Base-by-base conservation (phyloP, 352 stramenopile genomes). In the Thalassiosira delicatula region DNA sequence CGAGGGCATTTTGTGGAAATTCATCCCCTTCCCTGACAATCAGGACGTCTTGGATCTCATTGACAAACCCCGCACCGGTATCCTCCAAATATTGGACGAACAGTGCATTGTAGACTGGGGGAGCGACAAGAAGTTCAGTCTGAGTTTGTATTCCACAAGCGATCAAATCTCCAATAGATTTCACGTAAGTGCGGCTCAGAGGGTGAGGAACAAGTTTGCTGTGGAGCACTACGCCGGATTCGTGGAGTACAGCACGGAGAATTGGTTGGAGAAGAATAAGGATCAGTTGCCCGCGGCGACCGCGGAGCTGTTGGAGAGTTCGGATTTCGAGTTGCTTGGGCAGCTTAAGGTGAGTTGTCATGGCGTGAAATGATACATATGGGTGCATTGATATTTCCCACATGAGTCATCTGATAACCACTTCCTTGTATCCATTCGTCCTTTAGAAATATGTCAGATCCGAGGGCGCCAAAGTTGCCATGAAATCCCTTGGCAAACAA, bases 241-340 rank as follows among this genome's bases (percentile, higher is more conserved):
- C 30, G 96, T 99, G n/a, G 85, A 93, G 76, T 99, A 99, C 84
- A 90, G 94, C 54, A 95, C 93, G 19, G 96, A 97, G 51, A 94
- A 95, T 12, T 99, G 98, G 82, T 94, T 97, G 23, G 96, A 98
- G 65, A 99, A 98, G 90, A 99, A 98, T 83, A 96, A 96, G 81
- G 96, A 98, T 83, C 88, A 96, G 46, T 29, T 87, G 35, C 81
- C 81, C 33, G 42, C 37, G 51, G 74, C 57, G 12, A 67, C 56
- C 0, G 59, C 66, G 3, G 53, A 77, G 19, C 66, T 90, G 12
- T 73, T 90, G 44, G 42, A 46, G n/a, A 54, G 35, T 17, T 76
- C 68, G 9, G 65, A 27, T 1, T 70, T 59, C 42, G 40, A 30
- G 30, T 27, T 30, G 40, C 25, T 70, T 30, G 44, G 29, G 30